Percentiles rank a stretch among this genome's conserved stretches.
Evolutionary conservation across 2,329 filamentous ascomycete genomes (phyloP).

Genomic region (Colletotrichum cordylinicola): DNA sequence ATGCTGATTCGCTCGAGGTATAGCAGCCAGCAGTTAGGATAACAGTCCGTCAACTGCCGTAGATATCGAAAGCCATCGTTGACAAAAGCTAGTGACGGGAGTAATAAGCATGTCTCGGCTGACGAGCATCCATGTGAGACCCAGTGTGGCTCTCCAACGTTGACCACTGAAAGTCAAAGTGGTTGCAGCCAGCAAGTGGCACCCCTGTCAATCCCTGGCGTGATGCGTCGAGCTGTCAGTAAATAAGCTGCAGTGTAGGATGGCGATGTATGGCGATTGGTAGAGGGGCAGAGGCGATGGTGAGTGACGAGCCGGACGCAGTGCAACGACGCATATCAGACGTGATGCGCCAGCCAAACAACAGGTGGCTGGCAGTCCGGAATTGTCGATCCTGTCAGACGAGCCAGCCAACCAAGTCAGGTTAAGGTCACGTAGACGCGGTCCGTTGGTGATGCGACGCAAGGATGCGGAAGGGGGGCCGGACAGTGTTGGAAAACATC

Average conservation of each 20-base stretch:
- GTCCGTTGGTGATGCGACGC: conserved; percentile 11
- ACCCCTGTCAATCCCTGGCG: neutral
- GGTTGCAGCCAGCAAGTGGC: conserved; percentile 5
- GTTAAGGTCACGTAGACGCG: neutral
- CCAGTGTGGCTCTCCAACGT: neutral
- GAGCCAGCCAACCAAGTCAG: neutral
- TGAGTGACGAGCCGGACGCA: neutral
- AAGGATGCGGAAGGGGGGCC: neutral
- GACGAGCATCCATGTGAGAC: neutral
- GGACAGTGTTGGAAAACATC: neutral
- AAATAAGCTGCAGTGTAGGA: neutral
- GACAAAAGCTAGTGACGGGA: neutral
- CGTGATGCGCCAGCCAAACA: neutral
- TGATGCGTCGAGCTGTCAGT: conserved; percentile 9
- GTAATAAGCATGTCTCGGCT: neutral
- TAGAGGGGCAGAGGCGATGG: neutral
- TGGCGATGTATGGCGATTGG: neutral
- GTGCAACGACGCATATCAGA: neutral
- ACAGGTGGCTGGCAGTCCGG: neutral
- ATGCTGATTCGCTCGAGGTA: neutral
- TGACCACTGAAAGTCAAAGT: neutral
- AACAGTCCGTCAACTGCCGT: neutral
- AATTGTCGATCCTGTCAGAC: neutral
- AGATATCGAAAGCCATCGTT: neutral
- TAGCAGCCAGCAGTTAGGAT: neutral